Base-by-base conservation (phyloP, 805 yeast genomes). In the Ogataea paraovalis region DNA sequence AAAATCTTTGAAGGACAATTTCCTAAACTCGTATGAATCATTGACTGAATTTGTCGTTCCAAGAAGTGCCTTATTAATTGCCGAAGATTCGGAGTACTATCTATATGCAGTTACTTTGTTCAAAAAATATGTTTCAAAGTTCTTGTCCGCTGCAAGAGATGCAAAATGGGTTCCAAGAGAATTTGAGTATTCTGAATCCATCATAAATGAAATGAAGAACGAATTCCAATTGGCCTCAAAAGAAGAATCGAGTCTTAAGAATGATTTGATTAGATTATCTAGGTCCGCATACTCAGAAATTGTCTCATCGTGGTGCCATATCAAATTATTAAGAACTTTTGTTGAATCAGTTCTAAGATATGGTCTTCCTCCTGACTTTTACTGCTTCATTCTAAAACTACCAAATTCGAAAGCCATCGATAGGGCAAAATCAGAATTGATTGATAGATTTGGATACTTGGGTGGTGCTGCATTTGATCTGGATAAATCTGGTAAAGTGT, bases 261-360 rank as follows among this genome's bases (percentile, higher is more conserved):
- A 82, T 52, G 97, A 94, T 60, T 74, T 89, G 53, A 79, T 84
- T 45, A 83, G 97, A 62, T 76, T 94, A 51, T 83, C 96, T 1
- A 82, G 82, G 58, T 83, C 96, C 20, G 95, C 98, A n/a, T 94
- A 85, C 65, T 76, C 86, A 21, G 98, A 94, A 60, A 81, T 91
- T 44, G 74, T 87, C 52, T 75, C 87, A 56, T 81, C 85, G 54
- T 90, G 97, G 97, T 75, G 87, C 62, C 99, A 94, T 68, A 79
- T 94, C 57, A 90, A 90, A 69, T 81, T 87, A 3, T 75, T 94
- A 45, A 82, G 97, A 57, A 77, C 87, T 18, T 94, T 86, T 67
- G 96, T 92, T 34, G 99, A 94, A 71, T 79, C 90, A 43, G 96
- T 94, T 14, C 76, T 94, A 65, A 83, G 99, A 69, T 94, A 94